Evolutionary conservation across 2,329 filamentous ascomycete genomes (phyloP).

Genomic region (Alternaria ventricosa): DNA sequence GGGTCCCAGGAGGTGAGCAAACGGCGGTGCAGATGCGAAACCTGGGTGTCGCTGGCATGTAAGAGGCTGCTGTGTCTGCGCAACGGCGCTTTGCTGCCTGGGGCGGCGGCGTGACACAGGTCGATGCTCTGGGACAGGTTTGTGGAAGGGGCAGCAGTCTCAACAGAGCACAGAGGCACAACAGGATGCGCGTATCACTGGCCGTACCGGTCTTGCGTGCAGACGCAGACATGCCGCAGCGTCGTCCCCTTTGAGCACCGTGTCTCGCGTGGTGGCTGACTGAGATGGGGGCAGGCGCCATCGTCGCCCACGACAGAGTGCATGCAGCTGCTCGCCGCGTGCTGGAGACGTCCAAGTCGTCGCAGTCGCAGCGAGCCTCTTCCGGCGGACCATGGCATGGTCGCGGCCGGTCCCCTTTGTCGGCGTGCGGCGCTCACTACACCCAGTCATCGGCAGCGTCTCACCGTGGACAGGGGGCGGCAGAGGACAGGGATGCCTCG

Average conservation of each 20-base stretch:
- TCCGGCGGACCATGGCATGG: not conserved
- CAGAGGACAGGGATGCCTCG: conserved; percentile 41
- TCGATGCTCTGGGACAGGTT: conserved; percentile 16
- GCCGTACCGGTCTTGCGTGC: conserved; percentile 20
- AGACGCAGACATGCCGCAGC: conserved; percentile 23
- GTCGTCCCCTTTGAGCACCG: conserved; percentile 18
- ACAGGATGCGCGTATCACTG: conserved; percentile 12
- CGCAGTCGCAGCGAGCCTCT: not conserved
- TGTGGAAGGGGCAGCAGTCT: conserved; percentile 17
- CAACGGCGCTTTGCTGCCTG: conserved; percentile 21
- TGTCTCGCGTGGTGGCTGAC: conserved; percentile 22
- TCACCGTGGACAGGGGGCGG: conserved; percentile 17
- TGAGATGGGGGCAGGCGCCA: conserved; percentile 3
- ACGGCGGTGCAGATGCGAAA: conserved; percentile 41
- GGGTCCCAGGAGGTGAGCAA: conserved; percentile 32
- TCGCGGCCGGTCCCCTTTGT: conserved; percentile 8
- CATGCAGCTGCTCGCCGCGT: not conserved
- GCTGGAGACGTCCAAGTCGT: not conserved
- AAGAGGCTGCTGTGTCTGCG: conserved; percentile 15
- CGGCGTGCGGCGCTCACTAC: conserved; percentile 14
- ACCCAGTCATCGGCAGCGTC: conserved; percentile 16
- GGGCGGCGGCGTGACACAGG: conserved; percentile 17
- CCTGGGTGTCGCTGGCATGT: conserved; percentile 16
- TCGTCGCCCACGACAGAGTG: not conserved
- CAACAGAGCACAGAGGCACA: conserved; percentile 14